Evolutionary conservation across 2,329 filamentous ascomycete genomes (phyloP), one percentile per base, ranked within the genome.

Genomic region (Hymenoscyphus scutula): DNA sequence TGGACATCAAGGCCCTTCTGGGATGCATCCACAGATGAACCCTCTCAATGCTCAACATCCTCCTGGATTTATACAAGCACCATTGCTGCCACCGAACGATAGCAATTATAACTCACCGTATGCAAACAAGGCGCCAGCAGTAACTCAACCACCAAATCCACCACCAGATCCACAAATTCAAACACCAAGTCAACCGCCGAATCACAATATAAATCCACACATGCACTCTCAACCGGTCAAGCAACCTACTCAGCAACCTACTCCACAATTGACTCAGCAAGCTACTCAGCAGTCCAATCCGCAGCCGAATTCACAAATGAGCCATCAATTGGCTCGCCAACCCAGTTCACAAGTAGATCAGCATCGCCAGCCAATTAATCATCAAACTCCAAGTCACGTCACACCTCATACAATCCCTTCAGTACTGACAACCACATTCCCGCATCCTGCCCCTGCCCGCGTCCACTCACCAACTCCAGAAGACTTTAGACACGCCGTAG

Each of bases 51-150:
- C 58, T 7, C 65, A 67, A 32, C 51, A 63, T 23, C 61, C 65
- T 48, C 59, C 55, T 27, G 63, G 60, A 17, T 67, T 64, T 53
- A 38, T 59, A 54, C 58, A 64, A 58, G 64, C 68, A 59, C 65
- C 68, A 64, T 67, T 68, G 56, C 59, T 71, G 57, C 64, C 62
- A 30, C 56, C 65, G 1, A 63, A 51, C 51, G 56, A 62, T 62
- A 45, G 60, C 23, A 68, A 68, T 27, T 75, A 75, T 59, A 74
- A 72, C 55, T 75, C 74, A 55, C 74, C 74, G 8, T 75, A 75
- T 65, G 73, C 69, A 38, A 51, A 51, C 23, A 51, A 51, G 45
- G 45, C 45, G 23, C 45, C 45, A 51, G 68, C 71, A 30, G 73
- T 71, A 56, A 72, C 65, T n/a, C 41, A 29, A 37, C 34, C 58